Conservation (phyloP, 2,329 filamentous ascomycete species). For the Phialophora tarda region DNA sequence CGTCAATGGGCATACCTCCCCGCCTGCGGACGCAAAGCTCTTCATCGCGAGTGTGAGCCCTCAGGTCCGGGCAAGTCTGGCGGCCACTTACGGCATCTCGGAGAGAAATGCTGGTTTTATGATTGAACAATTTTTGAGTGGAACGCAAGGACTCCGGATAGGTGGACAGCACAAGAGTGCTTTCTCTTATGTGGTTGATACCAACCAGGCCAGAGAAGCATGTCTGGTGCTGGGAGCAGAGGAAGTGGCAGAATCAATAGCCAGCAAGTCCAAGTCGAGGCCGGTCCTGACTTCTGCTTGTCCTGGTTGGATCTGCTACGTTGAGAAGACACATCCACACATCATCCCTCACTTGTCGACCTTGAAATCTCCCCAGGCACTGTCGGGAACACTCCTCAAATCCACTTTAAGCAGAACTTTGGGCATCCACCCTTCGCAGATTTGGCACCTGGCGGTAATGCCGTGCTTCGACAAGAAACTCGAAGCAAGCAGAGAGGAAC, state of each 20-base stretch:
- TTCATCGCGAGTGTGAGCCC: constrained; percentile 94
- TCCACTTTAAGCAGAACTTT: constrained; percentile 76
- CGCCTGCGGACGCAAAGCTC: constrained; percentile 64
- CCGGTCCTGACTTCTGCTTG: constrained; percentile 80
- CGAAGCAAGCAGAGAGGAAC: constrained; percentile 89
- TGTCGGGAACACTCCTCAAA: constrained; percentile 89
- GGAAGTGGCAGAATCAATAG: constrained; percentile 63
- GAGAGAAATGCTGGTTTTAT: constrained; percentile 77
- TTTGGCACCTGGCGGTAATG: constrained; percentile 97
- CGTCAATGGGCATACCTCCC: constrained; percentile 54
- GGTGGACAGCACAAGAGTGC: constrained; percentile 75
- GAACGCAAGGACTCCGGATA: constrained; percentile 69
- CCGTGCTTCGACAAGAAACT: constrained; percentile 99
- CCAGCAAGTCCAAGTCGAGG: constrained; percentile 39
- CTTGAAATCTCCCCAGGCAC: constrained; percentile 90
- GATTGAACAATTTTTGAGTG: constrained; percentile 79
- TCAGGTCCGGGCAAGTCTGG: constrained; percentile 85
- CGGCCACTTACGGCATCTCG: constrained; percentile 77
- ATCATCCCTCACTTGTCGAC: constrained; percentile 88
- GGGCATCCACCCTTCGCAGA: constrained; percentile 73
- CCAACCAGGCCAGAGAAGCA: constrained; percentile 79
- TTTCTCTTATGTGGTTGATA: constrained; percentile 91
- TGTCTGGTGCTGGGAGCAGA: constrained; percentile 80
- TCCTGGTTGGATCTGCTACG: constrained; percentile 98
- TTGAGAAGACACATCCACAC: constrained; percentile 95